Evolutionary conservation across 169 alveolate species (phyloP).

Genomic region (Theileria annulata): DNA sequence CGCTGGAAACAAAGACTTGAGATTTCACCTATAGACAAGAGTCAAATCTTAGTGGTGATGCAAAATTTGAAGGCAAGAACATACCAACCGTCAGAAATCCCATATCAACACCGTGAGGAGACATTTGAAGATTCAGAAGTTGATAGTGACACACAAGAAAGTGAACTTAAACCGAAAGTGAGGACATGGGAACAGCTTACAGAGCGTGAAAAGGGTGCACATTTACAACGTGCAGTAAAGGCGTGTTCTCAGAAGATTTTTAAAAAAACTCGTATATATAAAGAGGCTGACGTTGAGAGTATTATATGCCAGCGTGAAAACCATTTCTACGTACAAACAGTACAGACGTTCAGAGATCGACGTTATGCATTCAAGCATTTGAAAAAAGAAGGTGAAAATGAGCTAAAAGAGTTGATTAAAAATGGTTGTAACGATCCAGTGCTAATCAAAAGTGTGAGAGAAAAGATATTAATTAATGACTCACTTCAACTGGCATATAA

Average conservation of each 20-base stretch:
- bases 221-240: slow-evolving; percentile 89
- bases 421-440: slow-evolving; percentile 78
- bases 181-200: slow-evolving; percentile 80
- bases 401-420: slow-evolving; percentile 76
- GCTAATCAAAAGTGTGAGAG: slow-evolving; percentile 86
- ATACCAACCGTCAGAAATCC: slow-evolving; percentile 43
- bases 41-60: slow-evolving; percentile 70
- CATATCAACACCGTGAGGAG: slow-evolving; percentile 9
- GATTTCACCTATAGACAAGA: slow-evolving; percentile 81
- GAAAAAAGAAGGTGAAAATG: slow-evolving; percentile 82
- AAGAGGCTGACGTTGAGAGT: slow-evolving; percentile 76
- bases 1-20: slow-evolving; percentile 95
- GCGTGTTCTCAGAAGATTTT: slow-evolving; percentile 73
- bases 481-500: slow-evolving; percentile 98
- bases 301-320: slow-evolving; percentile 98
- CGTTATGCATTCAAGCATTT: slow-evolving; percentile 92
- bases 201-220: slow-evolving; percentile 81
- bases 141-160: slow-evolving; percentile 15
- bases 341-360: slow-evolving; percentile 91
- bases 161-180: background rate
- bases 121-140: slow-evolving; percentile 22
- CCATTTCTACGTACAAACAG: slow-evolving; percentile 96
- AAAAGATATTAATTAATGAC: slow-evolving; percentile 89
- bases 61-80: slow-evolving; percentile 69
- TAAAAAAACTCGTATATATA: slow-evolving; percentile 67